Evolutionary conservation across 495 filamentous ascomycete species (phyloP).

Genomic region (Hypoxylon fragiforme): DNA sequence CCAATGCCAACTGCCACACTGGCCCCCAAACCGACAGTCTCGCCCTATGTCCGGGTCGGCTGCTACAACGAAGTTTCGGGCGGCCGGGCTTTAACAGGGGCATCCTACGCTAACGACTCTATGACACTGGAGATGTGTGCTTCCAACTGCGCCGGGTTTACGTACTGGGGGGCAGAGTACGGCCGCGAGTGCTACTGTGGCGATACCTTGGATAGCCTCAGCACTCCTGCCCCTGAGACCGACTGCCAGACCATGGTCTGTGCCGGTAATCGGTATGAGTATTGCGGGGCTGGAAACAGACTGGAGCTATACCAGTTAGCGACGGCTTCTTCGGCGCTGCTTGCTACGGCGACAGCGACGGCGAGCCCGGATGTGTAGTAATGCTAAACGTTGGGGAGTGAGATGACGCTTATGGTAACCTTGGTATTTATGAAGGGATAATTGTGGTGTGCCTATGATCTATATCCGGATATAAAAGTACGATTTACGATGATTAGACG

Average conservation of each 20-base stretch:
- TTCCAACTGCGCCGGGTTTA: slow-evolving; percentile 35
- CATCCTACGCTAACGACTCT: slow-evolving; percentile 32
- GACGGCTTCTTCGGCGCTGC: slow-evolving; percentile 5
- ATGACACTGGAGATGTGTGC: slow-evolving; percentile 45
- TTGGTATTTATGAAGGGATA: too few relatives aligned
- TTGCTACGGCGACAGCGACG: background rate
- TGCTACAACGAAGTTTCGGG: slow-evolving; percentile 53
- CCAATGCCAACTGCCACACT: slow-evolving; percentile 37
- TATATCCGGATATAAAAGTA: background rate
- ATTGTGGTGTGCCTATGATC: background rate
- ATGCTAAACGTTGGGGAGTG: slow-evolving; percentile 43
- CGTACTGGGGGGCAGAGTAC: slow-evolving; percentile 42
- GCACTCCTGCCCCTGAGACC: slow-evolving; percentile 28
- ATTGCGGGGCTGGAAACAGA: slow-evolving; percentile 42
- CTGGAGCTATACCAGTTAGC: slow-evolving; percentile 39
- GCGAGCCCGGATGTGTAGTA: too few relatives aligned
- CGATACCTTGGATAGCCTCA: slow-evolving; percentile 37
- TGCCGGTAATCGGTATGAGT: slow-evolving; percentile 36
- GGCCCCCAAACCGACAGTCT: slow-evolving; percentile 42
- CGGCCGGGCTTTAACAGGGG: slow-evolving; percentile 45
- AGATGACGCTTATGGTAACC: too few relatives aligned
- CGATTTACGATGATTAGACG: background rate
- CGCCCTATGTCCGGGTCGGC: slow-evolving; percentile 37
- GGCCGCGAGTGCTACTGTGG: slow-evolving; percentile 47
- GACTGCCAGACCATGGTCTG: slow-evolving; percentile 44